Evolutionary conservation across 129 eudicot genomes (phyloP), one percentile per base, ranked within the genome.

Genomic region (Pseudognaphalium luteoalbum): DNA sequence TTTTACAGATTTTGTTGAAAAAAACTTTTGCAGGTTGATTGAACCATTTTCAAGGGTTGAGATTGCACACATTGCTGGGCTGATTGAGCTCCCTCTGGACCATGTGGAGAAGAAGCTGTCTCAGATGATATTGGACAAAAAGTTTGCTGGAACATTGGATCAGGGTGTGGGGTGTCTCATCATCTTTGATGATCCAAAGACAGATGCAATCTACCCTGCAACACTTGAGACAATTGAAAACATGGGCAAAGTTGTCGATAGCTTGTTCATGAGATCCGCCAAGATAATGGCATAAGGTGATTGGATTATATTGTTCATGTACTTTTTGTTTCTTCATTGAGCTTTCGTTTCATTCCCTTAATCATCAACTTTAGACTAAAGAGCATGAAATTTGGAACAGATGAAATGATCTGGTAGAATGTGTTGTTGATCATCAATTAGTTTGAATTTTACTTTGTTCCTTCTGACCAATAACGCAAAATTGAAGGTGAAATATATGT

Each of bases 1-100:
- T 68, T 5, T 47, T 54, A 66, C 14, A 29, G n/a, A 37, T 17
- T 44, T 73, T 44, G 21, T 59, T 57, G 32, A 29, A n/a, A 44
- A 28, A 70, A 42, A 28, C 33, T 72, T 84, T 30, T 85, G 89
- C 89, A 87, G 90, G 82, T 78, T 90, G 88, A 90, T 90, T 11
- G 96, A 90, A 86, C 96, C 92, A 1, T 90, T 90, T 61, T 90
- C 96, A 2, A 83, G 90, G 76, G 96, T 90, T n/a, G 96, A 87
- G 80, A 90, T 90, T 21, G 76, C 87, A 2, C 96, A 90, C 80
- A 78, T 90, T 66, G 96, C 92, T 2, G 90, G 85, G 70, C 66
- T 90, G 78, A 90, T 90, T 34, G 96, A 90, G 60, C 84, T 90
- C 29, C 92, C 92, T 4, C 79, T 79, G 20, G 88, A 87, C 10